Evolutionary conservation across 1,284 basidiomycete species (phyloP), one percentile per base, ranked within the genome.

Genomic region (Sanghuangporus weigelae): DNA sequence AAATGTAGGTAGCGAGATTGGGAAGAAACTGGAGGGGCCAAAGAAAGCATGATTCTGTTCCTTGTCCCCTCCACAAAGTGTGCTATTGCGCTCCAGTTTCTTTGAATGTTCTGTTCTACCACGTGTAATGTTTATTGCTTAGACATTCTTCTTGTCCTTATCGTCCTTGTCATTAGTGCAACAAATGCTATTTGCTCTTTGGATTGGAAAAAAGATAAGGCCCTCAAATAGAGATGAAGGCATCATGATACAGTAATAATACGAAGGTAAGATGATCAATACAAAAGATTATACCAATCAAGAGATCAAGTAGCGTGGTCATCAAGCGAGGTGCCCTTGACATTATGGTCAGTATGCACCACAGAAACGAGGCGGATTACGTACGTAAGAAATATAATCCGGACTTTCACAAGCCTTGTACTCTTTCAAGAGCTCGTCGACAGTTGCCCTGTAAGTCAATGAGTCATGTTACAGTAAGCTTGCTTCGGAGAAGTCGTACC

Each of bases 351-450:
- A 38, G 53, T 54, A n/a, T 54, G 14, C 16, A 11, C 38, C 40
- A n/a, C 19, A 53, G 36, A 14, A 40, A 35, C 36, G 23, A 38
- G 31, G 10, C 31, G 23, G 7, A 10, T 11, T 11, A 80, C 83
- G 65, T 66, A 89, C 90, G 72, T 90, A 92, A 69, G 87, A 83
- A 68, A 96, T 93, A 74, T 97, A 97, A 72, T 95, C 92, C 12
- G 92, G 82, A 71, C 88, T 93, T 76, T 96, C 94, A 73, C 93
- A 95, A 59, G 95, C 94, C 70, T 92, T 90, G 77, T 96, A 96
- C 72, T 96, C 94, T 68, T 94, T 92, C 66, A 95, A 77, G 21
- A 96, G 77, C 69, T 95, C 92, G 62, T 92, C 88, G 14, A 92
- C 93, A 14, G 91, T 93, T 2, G 89, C 90, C 57, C 92, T 93